phyloP scores from a whole-genome alignment of 345 rosid genomes.

The Eucalyptus erythrocorys region DNA sequence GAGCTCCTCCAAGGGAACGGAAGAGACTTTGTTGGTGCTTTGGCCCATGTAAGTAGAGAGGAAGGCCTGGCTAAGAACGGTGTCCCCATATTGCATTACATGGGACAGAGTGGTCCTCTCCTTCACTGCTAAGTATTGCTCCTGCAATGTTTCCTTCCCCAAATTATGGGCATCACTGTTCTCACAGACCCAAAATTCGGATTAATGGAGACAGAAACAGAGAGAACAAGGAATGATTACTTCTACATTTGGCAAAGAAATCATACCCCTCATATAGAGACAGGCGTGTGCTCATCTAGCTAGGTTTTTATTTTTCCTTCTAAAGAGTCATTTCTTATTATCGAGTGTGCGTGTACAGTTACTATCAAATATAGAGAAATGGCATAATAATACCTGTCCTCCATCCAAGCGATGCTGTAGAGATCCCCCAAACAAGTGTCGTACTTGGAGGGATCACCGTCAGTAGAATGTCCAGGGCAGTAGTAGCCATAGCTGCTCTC shows the following conservation, averaged over 20 bases:
- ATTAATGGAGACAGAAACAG: not conserved
- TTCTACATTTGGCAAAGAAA: not conserved
- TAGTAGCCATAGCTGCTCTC: slow-evolving; percentile 46
- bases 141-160: slow-evolving; percentile 31
- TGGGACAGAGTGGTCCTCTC: slow-evolving; percentile 47
- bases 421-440: slow-evolving; percentile 51
- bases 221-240: too few species aligned
- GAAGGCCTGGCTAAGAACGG: slow-evolving; percentile 1
- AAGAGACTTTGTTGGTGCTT: slow-evolving; percentile 4
- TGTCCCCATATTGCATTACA: slow-evolving; percentile 43
- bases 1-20: not conserved
- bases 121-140: slow-evolving; percentile 33
- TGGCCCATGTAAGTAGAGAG: slow-evolving; percentile 29
- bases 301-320: too few species aligned
- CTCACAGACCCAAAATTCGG: not conserved
- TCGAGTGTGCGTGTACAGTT: not conserved
- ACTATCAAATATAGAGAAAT: not conserved
- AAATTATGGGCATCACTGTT: slow-evolving; percentile 42
- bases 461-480: slow-evolving; percentile 8
- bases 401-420: slow-evolving; percentile 77
- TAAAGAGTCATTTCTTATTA: not conserved
- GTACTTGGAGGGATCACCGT: slow-evolving; percentile 5
- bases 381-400: slow-evolving; percentile 38
- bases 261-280: not conserved
- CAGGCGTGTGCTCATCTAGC: not conserved